These are phyloP conservation scores for Microcera coccophila DNA, from an alignment of 2,329 filamentous ascomycete genomes.

Conservation along the genomic window DNA sequence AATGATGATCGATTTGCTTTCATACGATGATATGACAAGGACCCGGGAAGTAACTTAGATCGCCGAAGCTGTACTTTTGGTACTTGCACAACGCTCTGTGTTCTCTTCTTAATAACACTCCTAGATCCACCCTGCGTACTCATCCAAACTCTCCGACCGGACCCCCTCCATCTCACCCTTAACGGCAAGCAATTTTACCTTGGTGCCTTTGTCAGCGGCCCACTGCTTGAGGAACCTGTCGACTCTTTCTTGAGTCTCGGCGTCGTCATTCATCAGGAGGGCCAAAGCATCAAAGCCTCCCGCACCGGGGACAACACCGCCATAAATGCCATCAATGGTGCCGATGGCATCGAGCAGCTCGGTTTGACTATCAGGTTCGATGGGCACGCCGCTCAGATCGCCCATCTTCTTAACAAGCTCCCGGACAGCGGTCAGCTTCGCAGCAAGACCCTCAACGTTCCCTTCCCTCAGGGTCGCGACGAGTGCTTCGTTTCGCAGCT, in stretches of 20 bases:
- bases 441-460: conserved; percentile 40
- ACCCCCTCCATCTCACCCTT: conserved; percentile 70
- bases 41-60: too few relatives aligned
- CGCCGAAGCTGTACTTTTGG: too few relatives aligned
- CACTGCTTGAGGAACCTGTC: conserved; percentile 62
- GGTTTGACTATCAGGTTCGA: conserved; percentile 85
- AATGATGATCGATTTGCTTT: too few relatives aligned
- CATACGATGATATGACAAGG: too few relatives aligned
- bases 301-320: conserved; percentile 89
- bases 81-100: too few relatives aligned
- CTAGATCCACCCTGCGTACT: conserved; percentile 47
- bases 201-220: conserved; percentile 55
- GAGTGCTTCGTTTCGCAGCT: conserved; percentile 68
- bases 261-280: conserved; percentile 71
- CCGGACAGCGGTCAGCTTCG: conserved; percentile 50
- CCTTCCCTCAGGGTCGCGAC: conserved; percentile 58
- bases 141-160: conserved; percentile 41
- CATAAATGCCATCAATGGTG: conserved; percentile 73
- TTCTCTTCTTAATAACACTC: too few relatives aligned
- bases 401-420: conserved; percentile 75
- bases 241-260: conserved; percentile 57
- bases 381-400: conserved; percentile 67
- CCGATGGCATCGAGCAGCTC: conserved; percentile 73
- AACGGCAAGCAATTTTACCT: conserved; percentile 65
- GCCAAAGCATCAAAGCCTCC: conserved; percentile 90